Evolutionary conservation across 495 filamentous ascomycete species (phyloP).

Genomic region (Aspergillus homomorphus): DNA sequence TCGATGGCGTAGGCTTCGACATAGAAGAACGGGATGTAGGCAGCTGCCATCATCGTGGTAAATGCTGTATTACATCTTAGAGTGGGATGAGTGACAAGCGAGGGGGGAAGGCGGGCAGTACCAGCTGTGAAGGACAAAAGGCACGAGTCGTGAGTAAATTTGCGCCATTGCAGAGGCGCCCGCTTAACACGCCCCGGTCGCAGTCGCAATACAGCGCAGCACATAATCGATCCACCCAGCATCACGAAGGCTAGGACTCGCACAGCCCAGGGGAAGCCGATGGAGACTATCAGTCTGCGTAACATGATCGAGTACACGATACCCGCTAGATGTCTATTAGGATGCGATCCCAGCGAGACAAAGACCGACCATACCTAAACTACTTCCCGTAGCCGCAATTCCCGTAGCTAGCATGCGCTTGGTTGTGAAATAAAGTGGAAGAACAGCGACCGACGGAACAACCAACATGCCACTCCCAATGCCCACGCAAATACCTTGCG

Average conservation of each 20-base stretch:
- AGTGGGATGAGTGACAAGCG: conserved; percentile 29
- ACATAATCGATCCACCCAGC: conserved; percentile 36
- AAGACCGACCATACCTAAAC: conserved; percentile 22
- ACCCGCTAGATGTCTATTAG: conserved; percentile 40
- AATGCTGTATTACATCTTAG: conserved; percentile 24
- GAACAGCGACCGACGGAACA: conserved; percentile 35
- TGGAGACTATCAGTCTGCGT: conserved; percentile 33
- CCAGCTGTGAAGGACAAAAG: not conserved
- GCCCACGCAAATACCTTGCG: conserved; percentile 38
- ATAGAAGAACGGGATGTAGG: conserved; percentile 43
- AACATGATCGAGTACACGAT: conserved; percentile 53
- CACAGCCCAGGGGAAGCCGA: conserved; percentile 55
- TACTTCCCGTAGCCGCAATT: conserved; percentile 39
- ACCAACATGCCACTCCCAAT: conserved; percentile 37
- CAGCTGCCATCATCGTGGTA: conserved; percentile 28
- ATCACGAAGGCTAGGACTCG: conserved; percentile 49
- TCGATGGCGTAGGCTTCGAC: conserved; percentile 22
- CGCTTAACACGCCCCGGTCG: conserved; percentile 14
- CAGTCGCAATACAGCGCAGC: conserved; percentile 30
- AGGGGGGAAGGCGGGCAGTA: conserved; percentile 12
- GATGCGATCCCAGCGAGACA: conserved; percentile 44
- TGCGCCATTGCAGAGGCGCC: conserved; percentile 24
- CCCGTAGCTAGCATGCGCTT: conserved; percentile 41
- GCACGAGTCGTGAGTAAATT: not conserved
- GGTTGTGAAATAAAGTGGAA: conserved; percentile 39